Percentiles rank a stretch among this genome's conserved stretches.
Conservation (phyloP, 2,329 filamentous ascomycete genomes). For the Aureobasidium mangrovei region DNA sequence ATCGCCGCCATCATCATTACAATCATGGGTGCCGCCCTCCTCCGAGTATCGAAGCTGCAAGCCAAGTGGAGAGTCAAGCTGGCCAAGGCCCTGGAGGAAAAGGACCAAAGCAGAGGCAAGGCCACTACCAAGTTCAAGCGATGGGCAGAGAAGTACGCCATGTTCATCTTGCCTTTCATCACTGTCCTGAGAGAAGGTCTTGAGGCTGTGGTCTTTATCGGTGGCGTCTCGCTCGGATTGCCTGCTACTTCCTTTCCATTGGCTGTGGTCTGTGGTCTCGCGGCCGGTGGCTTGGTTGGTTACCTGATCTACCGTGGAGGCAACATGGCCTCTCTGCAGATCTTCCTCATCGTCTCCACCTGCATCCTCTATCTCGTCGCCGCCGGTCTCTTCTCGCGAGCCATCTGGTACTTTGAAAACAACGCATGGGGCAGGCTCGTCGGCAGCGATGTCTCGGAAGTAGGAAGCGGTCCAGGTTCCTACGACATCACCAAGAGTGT, state of each 20-base stretch:
- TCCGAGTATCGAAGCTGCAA: constrained; percentile 74
- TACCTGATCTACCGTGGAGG: constrained; percentile 68
- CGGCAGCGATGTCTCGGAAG: constrained; percentile 54
- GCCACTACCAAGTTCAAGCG: constrained; percentile 46
- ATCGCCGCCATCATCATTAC: constrained; percentile 73
- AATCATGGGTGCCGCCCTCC: constrained; percentile 67
- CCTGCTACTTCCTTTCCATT: constrained; percentile 71
- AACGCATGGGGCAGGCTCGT: constrained; percentile 58
- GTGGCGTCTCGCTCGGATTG: constrained; percentile 68
- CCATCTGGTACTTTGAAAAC: constrained; percentile 65
- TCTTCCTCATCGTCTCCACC: constrained; percentile 74
- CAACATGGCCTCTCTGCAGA: constrained; percentile 57
- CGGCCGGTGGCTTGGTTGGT: constrained; percentile 58
- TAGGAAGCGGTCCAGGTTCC: constrained; percentile 60
- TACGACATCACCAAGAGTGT: constrained; percentile 72
- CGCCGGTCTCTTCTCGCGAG: constrained; percentile 70
- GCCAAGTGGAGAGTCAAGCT: constrained; percentile 85
- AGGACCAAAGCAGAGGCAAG: constrained; percentile 32
- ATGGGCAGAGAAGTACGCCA: constrained; percentile 68
- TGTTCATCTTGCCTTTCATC: constrained; percentile 80
- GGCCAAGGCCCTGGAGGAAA: constrained; percentile 55
- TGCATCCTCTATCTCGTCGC: constrained; percentile 78
- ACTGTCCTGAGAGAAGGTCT: constrained; percentile 81
- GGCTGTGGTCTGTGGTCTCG: constrained; percentile 62
- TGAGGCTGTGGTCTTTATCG: constrained; percentile 78